Percentiles rank a stretch among this genome's conserved stretches.
Evolutionary conservation across 345 rosid species (phyloP).

Genomic region (Erysimum cheiranthoides): DNA sequence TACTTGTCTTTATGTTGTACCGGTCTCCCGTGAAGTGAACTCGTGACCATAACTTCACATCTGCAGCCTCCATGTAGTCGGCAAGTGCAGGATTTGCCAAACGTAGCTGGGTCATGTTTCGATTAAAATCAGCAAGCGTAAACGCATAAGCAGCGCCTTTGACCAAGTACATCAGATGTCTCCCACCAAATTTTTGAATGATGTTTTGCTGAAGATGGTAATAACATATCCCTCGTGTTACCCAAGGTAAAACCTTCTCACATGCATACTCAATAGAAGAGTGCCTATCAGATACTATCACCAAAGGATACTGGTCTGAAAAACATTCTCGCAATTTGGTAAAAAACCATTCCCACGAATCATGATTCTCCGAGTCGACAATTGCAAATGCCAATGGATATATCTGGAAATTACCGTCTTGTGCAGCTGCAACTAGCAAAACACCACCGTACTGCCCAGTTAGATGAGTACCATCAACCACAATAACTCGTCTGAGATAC

Average conservation of each 20-base stretch:
- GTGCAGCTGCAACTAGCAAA: too few relatives aligned
- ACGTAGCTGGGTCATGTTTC: neutral
- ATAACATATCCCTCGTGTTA: neutral
- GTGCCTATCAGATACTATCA: neutral
- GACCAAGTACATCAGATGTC: neutral
- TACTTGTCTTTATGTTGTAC: neutral
- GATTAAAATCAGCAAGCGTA: accelerated
- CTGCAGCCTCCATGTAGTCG: neutral
- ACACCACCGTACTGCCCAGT: too few relatives aligned
- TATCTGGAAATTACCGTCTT: too few relatives aligned
- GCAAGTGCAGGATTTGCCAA: accelerated
- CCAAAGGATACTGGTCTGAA: neutral
- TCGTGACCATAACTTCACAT: neutral
- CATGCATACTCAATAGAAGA: neutral
- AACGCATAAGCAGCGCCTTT: neutral
- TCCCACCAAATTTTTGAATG: neutral
- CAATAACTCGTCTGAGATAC: neutral
- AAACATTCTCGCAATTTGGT: neutral
- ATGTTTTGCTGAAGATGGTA: neutral
- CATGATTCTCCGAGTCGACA: neutral
- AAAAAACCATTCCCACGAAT: neutral
- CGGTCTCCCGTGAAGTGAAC: neutral
- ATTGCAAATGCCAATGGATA: neutral
- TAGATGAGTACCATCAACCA: too few relatives aligned
- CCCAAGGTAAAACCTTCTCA: neutral